These are phyloP conservation scores for Caryopteris hybrid DNA, from an alignment of 305 asterid species.

Conservation along the genomic window DNA sequence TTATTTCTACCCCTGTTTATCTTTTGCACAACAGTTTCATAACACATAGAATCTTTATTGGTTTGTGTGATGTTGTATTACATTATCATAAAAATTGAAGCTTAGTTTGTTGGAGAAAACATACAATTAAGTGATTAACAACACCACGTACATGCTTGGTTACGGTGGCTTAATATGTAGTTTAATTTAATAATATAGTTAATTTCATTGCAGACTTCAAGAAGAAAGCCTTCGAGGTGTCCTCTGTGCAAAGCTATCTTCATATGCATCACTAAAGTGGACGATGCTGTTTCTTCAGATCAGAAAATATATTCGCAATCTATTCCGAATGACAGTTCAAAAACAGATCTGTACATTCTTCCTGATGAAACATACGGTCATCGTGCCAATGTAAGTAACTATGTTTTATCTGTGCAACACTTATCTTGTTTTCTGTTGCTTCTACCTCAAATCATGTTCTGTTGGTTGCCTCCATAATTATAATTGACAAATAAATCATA, in stretches of 20 bases:
- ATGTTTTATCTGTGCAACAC: not conserved
- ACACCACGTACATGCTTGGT: not conserved
- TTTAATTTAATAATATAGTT: too few relatives aligned
- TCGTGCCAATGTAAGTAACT: conserved; percentile 45
- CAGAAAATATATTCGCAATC: conserved; percentile 92
- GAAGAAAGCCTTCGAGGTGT: conserved; percentile 52
- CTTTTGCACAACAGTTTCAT: not conserved
- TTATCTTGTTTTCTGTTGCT: not conserved
- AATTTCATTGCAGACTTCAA: conserved; percentile 35
- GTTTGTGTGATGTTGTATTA: not conserved
- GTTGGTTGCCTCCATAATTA: not conserved
- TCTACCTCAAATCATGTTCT: not conserved
- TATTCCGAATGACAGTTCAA: conserved; percentile 40
- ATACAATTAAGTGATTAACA: not conserved
- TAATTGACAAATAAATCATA: not conserved
- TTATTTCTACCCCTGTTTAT: not conserved
- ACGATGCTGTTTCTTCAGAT: conserved; percentile 62
- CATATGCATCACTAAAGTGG: conserved; percentile 66
- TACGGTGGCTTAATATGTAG: too few relatives aligned
- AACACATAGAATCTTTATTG: not conserved
- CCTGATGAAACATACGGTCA: conserved; percentile 35
- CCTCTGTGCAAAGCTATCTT: conserved; percentile 81
- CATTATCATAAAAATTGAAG: not conserved
- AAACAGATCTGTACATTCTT: conserved; percentile 49
- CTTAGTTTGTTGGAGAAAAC: too few relatives aligned